phyloP scores from a whole-genome alignment of 192 early-diverging fungal genomes.

The Powellomyces hirtus region DNA sequence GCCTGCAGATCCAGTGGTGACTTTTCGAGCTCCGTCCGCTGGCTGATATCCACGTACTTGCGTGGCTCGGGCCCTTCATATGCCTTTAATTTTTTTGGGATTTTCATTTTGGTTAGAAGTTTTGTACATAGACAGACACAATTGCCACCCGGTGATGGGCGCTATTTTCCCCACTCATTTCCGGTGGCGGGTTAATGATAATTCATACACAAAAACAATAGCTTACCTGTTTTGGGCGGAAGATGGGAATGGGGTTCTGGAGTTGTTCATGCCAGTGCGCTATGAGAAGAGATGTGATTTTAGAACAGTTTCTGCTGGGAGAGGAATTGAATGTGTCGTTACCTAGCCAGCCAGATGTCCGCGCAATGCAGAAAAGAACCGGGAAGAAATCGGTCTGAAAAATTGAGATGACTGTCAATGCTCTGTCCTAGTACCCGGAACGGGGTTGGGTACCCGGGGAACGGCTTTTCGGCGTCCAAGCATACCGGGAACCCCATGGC shows the following conservation, averaged over 20 bases:
- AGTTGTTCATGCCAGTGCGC: slow-evolving; percentile 65
- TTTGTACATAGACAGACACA: slow-evolving; percentile 25
- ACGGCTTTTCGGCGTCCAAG: slow-evolving; percentile 55
- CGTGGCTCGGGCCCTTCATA: slow-evolving; percentile 51
- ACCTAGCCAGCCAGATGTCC: slow-evolving; percentile 60
- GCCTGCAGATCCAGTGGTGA: slow-evolving; percentile 21
- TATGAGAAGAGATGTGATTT: background rate
- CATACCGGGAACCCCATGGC: slow-evolving; percentile 65
- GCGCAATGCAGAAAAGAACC: slow-evolving; percentile 59
- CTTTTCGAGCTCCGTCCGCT: background rate
- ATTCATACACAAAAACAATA: too few species aligned
- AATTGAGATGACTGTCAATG: too few species aligned
- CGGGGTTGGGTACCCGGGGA: too few species aligned
- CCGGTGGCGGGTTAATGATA: too few species aligned
- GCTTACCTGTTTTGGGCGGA: slow-evolving; percentile 57
- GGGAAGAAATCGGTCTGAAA: slow-evolving; percentile 68
- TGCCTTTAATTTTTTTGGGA: too few species aligned
- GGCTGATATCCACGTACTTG: slow-evolving; percentile 39
- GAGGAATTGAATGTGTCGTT: too few species aligned
- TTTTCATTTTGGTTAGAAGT: too few species aligned
- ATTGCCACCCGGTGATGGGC: too few species aligned
- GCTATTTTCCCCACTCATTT: too few species aligned
- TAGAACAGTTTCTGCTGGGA: too few species aligned
- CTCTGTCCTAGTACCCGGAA: slow-evolving; percentile 66
- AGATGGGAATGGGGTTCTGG: slow-evolving; percentile 52